Evolutionary conservation across 805 yeast genomes (phyloP), one percentile per base, ranked within the genome.

Genomic region (Kodamaea laetipori): DNA sequence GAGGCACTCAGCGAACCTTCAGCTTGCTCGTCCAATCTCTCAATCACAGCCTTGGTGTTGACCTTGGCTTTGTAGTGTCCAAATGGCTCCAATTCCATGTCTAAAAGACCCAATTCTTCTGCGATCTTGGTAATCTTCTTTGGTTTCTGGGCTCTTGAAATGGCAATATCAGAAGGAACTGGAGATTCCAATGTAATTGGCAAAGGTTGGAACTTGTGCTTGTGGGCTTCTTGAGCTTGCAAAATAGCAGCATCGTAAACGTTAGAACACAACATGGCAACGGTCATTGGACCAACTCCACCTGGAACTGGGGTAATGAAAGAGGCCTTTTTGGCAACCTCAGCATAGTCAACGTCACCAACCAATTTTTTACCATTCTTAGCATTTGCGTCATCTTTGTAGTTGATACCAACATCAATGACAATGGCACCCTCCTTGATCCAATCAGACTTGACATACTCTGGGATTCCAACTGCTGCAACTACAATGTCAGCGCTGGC

Each of bases 211-310:
- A 78, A 67, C 47, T 67, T 64, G 54, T 78, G 71, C 58, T 72
- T 65, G 58, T 77, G 74, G 8, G 72, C 71, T 41, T 57, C 71
- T 64, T 66, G 66, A 43, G 69, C 74, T 57, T 75, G 80, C 43
- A 77, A 69, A 55, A 84, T 74, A 15, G 98, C 96, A 40, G 96
- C 88, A 51, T 78, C 76, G 45, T 82, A 73, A 8, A 92, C 92
- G 59, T 94, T 92, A 51, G 84, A 78, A 49, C 90, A 78, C 48
- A 92, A 79, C 97, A 90, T 90, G 31, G 96, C 96, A 37, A 92
- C 97, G 19, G 99, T 92, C 98, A 92, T 92, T 51, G 99, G 99
- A 31, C 99, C 99, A 50, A 92, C 98, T 56, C 98, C 98, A 61
- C 98, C 98, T 24, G 99, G 99, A 44, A 92, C 99, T 12, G 99